Evolutionary conservation across 2,329 filamentous ascomycete species (phyloP).

Genomic region (Monosporascus sp.): DNA sequence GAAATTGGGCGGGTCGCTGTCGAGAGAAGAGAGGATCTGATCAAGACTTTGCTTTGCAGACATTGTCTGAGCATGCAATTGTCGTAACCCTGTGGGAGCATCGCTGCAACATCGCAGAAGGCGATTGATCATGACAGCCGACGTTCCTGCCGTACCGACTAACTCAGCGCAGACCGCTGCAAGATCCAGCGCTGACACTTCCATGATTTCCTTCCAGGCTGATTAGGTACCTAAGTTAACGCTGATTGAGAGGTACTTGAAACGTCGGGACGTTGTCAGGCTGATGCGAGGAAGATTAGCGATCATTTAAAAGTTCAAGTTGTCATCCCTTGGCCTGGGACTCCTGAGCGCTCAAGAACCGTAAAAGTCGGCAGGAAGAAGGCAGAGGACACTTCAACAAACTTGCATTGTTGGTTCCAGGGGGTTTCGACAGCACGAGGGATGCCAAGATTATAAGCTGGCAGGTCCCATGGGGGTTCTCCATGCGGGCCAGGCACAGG

Average conservation of each 20-base stretch:
- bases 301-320: no score
- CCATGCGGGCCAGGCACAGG: neutral
- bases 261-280: no score
- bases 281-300: no score
- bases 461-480: no score
- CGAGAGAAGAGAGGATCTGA: constrained; percentile 3
- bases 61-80: constrained; percentile 1
- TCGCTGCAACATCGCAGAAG: constrained; percentile 5
- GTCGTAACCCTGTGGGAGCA: constrained; percentile 1
- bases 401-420: no score
- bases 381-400: no score
- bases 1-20: constrained; percentile 6
- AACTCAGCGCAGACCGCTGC: constrained; percentile 6
- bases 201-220: neutral
- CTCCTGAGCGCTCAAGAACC: no score
- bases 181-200: neutral
- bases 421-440: no score
- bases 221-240: neutral
- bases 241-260: neutral
- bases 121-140: constrained; percentile 6
- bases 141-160: constrained; percentile 1
- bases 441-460: no score
- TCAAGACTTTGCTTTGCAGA: constrained; percentile 4
- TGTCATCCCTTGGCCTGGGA: no score
- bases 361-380: no score